Base-by-base conservation (phyloP, 768 basidiomycete genomes). In the Floccularia luteovirens region DNA sequence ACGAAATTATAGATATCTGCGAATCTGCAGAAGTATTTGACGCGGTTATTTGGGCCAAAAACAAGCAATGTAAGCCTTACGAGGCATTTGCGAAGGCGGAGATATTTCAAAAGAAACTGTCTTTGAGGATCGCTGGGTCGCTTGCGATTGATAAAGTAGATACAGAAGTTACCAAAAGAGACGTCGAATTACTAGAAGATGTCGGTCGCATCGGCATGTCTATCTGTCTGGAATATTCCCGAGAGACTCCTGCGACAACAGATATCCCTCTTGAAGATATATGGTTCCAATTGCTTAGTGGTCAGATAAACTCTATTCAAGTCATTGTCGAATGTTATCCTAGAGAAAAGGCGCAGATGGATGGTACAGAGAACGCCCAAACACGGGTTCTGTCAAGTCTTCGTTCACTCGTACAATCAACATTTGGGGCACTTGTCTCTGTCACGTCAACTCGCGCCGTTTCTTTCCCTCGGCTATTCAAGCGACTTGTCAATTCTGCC, bases 381-480 rank as follows among this genome's bases (percentile, higher is more conserved):
- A n/a, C n/a, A n/a, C n/a, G n/a, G n/a, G 58, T 70, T 1, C 56
- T 87, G 30, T 62, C 71, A 2, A 59, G 68, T 8, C 60, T 96
- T 34, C 82, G 90, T 27, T 59, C 74, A 1, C 74, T 91, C 7
- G 81, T 96, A 6, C 91, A 93, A 54, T 75, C 77, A 37, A 91
- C 90, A 0, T 90, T 98, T 50, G 68, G 78, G 0, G 74, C 83
- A 19, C 73, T 99, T 34, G 81, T 97, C 14, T 82, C 90, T n/a
- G 75, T 84, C 34, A 82, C 83, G 33, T 82, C 90, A 0, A 78
- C 84, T 0, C 75, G 75, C 12, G 73, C 79, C 0, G 73, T 96
- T 3, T 94, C 92, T 0, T 94, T 99, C 56, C 93, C 96, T 17
- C 77, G 78, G 14, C 66, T 99, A 6, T 94, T 99, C 74, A 91